Evolutionary conservation across 208 protist genomes (phyloP).

Genomic region (Kentomonas sorsogonicus): DNA sequence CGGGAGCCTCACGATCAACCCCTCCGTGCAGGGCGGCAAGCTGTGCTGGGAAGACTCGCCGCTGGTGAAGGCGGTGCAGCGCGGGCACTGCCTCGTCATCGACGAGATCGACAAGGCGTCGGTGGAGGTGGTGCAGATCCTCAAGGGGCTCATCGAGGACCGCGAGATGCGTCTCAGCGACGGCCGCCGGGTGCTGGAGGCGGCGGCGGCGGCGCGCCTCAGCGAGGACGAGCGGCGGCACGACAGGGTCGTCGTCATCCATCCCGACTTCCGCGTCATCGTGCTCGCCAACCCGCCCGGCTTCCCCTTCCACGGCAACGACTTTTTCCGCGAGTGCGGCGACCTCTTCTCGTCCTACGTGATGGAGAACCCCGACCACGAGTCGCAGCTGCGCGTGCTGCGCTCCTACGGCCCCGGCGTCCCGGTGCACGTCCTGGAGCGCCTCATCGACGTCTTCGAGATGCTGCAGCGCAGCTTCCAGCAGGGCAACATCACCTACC

Average conservation of each 20-base stretch:
- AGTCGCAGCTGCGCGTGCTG: conserved; percentile 79
- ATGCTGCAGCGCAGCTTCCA: conserved; percentile 66
- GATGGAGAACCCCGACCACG: conserved; percentile 87
- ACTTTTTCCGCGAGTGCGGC: conserved; percentile 91
- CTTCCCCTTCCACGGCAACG: conserved; percentile 94
- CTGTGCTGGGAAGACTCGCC: conserved; percentile 91
- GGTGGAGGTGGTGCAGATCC: conserved; percentile 87
- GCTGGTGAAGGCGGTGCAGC: conserved; percentile 88
- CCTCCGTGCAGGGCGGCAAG: conserved; percentile 77
- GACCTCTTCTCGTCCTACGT: conserved; percentile 90
- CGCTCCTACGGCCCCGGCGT: conserved; percentile 62
- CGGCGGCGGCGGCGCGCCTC: conserved; percentile 7
- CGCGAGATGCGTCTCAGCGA: conserved; percentile 80
- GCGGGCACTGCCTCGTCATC: conserved; percentile 91
- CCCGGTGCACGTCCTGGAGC: conserved; percentile 41
- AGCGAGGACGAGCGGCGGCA: too few relatives aligned
- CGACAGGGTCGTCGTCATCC: conserved; percentile 32
- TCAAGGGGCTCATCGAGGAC: conserved; percentile 87
- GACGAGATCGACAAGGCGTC: conserved; percentile 96
- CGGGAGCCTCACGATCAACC: conserved; percentile 86
- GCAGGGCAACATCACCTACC: conserved; percentile 86
- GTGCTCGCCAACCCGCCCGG: conserved; percentile 88
- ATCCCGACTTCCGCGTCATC: conserved; percentile 82
- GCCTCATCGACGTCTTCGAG: conserved; percentile 70
- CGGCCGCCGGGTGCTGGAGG: conserved; percentile 59